phyloP scores from a whole-genome alignment of 2,329 filamentous ascomycete species.

The Apiospora koreana region DNA sequence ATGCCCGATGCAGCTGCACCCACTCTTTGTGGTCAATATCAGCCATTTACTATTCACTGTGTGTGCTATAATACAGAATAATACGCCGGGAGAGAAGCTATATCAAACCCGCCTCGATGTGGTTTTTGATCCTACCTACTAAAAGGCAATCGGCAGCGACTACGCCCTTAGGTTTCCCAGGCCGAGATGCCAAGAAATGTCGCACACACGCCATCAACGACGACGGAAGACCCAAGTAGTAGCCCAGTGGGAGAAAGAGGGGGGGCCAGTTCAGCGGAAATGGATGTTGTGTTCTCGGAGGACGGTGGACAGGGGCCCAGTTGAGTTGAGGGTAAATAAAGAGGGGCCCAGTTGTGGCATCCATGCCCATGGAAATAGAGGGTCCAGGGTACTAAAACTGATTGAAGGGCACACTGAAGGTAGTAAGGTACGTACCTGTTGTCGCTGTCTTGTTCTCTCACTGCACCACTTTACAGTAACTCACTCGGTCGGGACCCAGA shows the following conservation, averaged over 20 bases:
- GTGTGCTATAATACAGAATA: not conserved
- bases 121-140: not conserved
- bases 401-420: too few species aligned
- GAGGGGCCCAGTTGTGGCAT: not conserved
- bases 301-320: not conserved
- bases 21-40: not conserved
- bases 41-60: not conserved
- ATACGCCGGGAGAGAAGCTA: not conserved
- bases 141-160: not conserved
- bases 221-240: not conserved
- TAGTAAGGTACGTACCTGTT: not conserved
- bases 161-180: conserved; percentile 5
- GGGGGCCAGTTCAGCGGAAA: conserved; percentile 6
- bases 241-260: not conserved
- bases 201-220: not conserved
- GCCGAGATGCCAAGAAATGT: conserved; percentile 7
- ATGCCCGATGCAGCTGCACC: not conserved
- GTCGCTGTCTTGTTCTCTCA: not conserved
- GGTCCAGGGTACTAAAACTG: not conserved
- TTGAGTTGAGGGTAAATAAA: not conserved
- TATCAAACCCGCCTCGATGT: conserved; percentile 4
- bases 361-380: not conserved
- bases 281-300: conserved; percentile 7
- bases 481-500: not conserved
- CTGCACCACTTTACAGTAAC: too few species aligned